Evolutionary conservation across 208 protist species (phyloP), one percentile per base, ranked within the genome.

Genomic region (Acanthamoeba comandoni): DNA sequence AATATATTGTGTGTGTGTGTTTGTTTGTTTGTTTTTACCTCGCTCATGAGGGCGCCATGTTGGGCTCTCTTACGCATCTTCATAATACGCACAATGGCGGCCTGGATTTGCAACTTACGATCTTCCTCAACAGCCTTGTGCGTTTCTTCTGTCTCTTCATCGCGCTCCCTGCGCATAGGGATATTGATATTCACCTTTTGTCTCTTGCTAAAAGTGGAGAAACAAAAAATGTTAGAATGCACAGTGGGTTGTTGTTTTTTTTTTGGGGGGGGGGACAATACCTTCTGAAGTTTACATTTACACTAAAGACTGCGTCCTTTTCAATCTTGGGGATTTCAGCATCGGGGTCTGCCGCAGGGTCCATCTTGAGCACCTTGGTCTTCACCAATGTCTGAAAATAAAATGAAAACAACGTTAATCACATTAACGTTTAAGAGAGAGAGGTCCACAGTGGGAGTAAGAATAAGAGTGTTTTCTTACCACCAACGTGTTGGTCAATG

Each of bases 31-130:
- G n/a, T n/a, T n/a, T n/a, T 95, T 11, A 96, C 94, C 24, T 96
- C 95, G 3, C 69, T 57, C 55, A 96, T 84, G 43, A 96, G 92
- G 64, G 79, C 64, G 22, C 31, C 49, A 62, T 96, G 95, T 0
- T 31, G 49, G 2, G 96, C 53, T 31, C 77, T 79, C 92, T 95
- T 94, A 39, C 95, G 67, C 26, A 84, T 87, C 94, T 96, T 96
- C 95, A 96, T 96, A 31, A 96, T 93, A 43, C 95, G 93, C 49
- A 96, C 95, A 53, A 96, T 95, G 49, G 95, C 95, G 2, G 95
- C 95, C 70, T 82, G 71, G 26, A 95, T 95, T 22, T 93, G 94
- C 17, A 91, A 62, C 64, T 95, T 95, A 70, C 94, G 71, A 57
- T 95, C 94, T 52, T 95, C 93, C 52, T 95, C 94, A n/a, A 95